Base-by-base conservation (phyloP, 257 asterid genomes). In the Thymus mandschuricus region DNA sequence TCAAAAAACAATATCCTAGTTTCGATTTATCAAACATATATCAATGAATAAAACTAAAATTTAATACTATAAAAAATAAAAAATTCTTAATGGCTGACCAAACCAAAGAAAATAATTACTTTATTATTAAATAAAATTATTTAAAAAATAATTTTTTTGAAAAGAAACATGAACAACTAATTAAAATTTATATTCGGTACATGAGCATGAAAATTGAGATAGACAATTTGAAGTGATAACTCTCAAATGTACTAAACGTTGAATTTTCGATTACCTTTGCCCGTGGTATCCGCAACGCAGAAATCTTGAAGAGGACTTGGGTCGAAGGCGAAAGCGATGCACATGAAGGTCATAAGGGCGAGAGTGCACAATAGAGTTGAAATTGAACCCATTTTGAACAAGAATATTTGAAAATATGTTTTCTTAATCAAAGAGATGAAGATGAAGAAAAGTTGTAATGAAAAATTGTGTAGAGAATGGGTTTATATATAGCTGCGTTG, bases 281-380 rank as follows among this genome's bases (percentile, higher is more conserved):
- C 27, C 0, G 72, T 50, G 60, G 48, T 7, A 50, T 49, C 60
- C n/a, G 67, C 67, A 10, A 40, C 67, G 49, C 67, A 61, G 33
- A 61, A 61, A 21, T 61, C 67, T 61, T 61, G 51, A 3, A 61
- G 31, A 21, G 67, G 67, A 40, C 50, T 40, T 9, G 51, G 2
- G 30, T 61, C 50, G 15, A 40, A 61, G 67, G 35, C 67, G 33
- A 38, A 61, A 34, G 27, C 66, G 66, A 60, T 34, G 46, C 66
- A 38, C 12, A n/a, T 15, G 66, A 61, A 61, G 21, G n/a, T 55
- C n/a, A 55, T 3, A 11, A 60, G 66, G 66, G 66, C 48, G 6
- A 60, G 40, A 38, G 9, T 34, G 66, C 31, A 7, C 7, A 10
- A 7, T 1, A 60, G 8, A 10, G 8, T 2, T 55, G 60, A 55